phyloP scores from a whole-genome alignment of 306 rosid species.

The apple (Malus domestica) region DNA sequence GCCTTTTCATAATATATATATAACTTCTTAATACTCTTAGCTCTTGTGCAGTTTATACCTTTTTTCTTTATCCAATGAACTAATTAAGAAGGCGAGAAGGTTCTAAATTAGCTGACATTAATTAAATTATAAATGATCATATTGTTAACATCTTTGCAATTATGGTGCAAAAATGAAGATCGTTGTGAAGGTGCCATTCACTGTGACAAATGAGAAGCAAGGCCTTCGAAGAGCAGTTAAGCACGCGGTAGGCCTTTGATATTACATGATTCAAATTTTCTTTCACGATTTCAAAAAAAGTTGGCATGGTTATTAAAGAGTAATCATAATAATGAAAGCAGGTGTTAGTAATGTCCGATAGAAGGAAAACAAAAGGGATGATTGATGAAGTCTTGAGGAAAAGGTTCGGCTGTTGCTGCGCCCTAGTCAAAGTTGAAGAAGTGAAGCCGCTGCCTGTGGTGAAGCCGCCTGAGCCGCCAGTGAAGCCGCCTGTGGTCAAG shows the following conservation, averaged over 20 bases:
- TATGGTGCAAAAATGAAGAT: conserved; percentile 25
- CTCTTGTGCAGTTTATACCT: too few relatives aligned
- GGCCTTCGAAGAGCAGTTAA: conserved; percentile 30
- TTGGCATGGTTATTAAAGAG: background rate
- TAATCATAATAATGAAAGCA: background rate
- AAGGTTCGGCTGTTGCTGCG: background rate
- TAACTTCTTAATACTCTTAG: too few relatives aligned
- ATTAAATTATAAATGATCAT: background rate
- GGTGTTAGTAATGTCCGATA: conserved; percentile 24
- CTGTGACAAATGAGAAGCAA: conserved; percentile 23
- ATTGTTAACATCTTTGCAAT: too few relatives aligned
- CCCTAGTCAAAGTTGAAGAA: conserved; percentile 3
- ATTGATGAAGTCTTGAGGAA: conserved; percentile 4
- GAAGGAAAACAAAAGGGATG: too few relatives aligned
- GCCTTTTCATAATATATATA: too few relatives aligned
- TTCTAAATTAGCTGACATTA: background rate
- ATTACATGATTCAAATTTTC: background rate
- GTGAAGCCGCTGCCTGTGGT: background rate
- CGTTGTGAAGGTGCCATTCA: conserved; percentile 9
- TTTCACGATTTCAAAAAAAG: background rate
- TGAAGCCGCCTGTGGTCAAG: too few relatives aligned
- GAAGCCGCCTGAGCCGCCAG: too few relatives aligned
- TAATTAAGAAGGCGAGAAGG: too few relatives aligned
- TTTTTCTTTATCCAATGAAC: too few relatives aligned
- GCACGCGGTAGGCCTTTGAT: background rate